Conservation (phyloP, 2,329 filamentous ascomycete genomes). For the Penicillium sp. region DNA sequence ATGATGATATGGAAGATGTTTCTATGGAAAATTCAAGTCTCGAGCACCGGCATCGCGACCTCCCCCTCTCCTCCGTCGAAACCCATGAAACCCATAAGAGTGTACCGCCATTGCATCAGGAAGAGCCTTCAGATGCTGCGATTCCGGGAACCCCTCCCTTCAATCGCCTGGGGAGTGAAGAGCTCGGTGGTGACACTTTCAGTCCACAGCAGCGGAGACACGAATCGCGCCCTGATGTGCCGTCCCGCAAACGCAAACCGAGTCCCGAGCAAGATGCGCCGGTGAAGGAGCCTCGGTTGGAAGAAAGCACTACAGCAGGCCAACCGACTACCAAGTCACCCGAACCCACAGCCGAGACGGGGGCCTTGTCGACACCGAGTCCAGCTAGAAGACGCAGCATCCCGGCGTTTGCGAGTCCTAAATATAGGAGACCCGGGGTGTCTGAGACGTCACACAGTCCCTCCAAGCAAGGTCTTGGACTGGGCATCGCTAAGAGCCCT, state of each 20-base stretch:
- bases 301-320: not conserved
- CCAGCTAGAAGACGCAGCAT: not conserved
- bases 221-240: not conserved
- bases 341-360: not conserved
- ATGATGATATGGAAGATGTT: not conserved
- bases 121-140: not conserved
- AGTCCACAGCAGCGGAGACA: not conserved
- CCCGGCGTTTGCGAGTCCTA: not conserved
- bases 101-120: not conserved
- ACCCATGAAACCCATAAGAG: slow-evolving; percentile 10
- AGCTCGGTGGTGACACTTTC: not conserved
- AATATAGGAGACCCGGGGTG: not conserved
- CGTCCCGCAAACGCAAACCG: not conserved
- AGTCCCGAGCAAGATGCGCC: not conserved
- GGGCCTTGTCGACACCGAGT: not conserved
- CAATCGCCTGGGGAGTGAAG: not conserved
- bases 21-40: not conserved
- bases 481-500: not conserved
- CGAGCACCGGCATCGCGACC: slow-evolving; percentile 14
- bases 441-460: not conserved
- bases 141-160: not conserved
- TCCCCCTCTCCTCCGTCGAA: slow-evolving; percentile 29
- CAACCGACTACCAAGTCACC: not conserved
- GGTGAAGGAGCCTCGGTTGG: not conserved
- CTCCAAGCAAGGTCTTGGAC: not conserved